Evolutionary conservation across 2,329 filamentous ascomycete genomes (phyloP).

Genomic region (Diaporthe helianthi): DNA sequence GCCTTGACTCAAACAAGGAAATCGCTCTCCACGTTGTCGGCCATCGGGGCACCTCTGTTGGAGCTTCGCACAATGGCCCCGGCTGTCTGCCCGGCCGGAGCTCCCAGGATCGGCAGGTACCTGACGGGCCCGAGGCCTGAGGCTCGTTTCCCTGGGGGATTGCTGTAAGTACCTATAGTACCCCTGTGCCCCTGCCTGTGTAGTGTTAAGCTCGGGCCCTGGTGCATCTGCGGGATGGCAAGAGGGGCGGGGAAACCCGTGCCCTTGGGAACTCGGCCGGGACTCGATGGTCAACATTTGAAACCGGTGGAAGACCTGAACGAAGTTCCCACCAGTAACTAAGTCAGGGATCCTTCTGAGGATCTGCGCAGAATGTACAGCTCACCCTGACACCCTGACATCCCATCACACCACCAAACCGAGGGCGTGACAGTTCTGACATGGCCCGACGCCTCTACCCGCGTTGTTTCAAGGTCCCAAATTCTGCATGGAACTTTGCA

Average conservation of each 20-base stretch:
- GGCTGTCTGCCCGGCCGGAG: slow-evolving; percentile 10
- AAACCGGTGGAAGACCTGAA: no score
- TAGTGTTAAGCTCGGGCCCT: no score
- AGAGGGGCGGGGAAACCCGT: background rate
- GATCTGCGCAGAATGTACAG: slow-evolving; percentile 11
- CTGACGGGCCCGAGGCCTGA: slow-evolving; percentile 16
- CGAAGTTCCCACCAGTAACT: background rate
- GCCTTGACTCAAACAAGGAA: background rate
- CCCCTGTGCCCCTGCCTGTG: no score
- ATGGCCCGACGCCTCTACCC: slow-evolving; percentile 19
- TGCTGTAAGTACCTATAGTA: no score
- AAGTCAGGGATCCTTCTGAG: slow-evolving; percentile 1
- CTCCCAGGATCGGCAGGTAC: slow-evolving; percentile 19
- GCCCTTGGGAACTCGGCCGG: background rate
- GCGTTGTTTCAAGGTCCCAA: slow-evolving; percentile 18
- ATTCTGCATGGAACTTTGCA: slow-evolving; percentile 15
- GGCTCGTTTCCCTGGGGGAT: no score
- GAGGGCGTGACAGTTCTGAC: slow-evolving; percentile 1
- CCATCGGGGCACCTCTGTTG: background rate
- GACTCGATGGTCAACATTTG: slow-evolving; percentile 19
- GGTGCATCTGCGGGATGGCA: background rate
- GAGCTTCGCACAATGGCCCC: background rate
- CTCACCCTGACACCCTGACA: no score
- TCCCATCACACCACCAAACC: slow-evolving; percentile 2
- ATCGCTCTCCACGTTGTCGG: background rate